A percentile compares a stretch with the other conserved stretches of the same genome.
phyloP scores from a whole-genome alignment of 2,329 filamentous ascomycete species.

The Pseudomassariella vexata region DNA sequence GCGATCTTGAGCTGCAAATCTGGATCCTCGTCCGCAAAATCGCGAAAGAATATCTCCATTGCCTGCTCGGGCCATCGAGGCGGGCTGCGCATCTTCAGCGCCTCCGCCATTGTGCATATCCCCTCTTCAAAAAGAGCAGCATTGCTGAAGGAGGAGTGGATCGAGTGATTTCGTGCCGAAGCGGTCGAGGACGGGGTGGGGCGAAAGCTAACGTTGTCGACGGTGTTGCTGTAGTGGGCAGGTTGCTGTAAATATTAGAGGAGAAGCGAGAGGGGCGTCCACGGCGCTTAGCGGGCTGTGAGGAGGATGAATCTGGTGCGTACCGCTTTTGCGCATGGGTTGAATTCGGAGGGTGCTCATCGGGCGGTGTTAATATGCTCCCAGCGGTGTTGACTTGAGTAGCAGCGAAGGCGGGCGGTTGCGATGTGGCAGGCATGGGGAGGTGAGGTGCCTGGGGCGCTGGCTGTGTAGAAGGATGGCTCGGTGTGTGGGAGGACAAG shows the following conservation, averaged over 20 bases:
- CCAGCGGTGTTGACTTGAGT: no score
- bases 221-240: constrained; percentile 7
- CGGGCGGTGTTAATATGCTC: constrained; percentile 50
- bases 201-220: constrained; percentile 6
- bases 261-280: constrained; percentile 28
- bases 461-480: constrained; percentile 9
- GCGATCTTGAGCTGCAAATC: constrained; percentile 56
- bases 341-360: constrained; percentile 38
- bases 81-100: constrained; percentile 29
- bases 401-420: constrained; percentile 31
- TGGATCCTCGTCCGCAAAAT: constrained; percentile 51
- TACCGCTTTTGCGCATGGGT: constrained; percentile 33
- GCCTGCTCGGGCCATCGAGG: constrained; percentile 52
- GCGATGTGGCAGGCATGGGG: constrained; percentile 29
- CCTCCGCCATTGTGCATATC: constrained; percentile 32
- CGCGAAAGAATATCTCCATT: constrained; percentile 52
- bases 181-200: constrained; percentile 6
- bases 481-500: constrained; percentile 6
- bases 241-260: constrained; percentile 25
- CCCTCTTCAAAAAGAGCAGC: constrained; percentile 28
- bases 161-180: constrained; percentile 11
- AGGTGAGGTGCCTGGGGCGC: constrained; percentile 17
- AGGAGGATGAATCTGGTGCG: constrained; percentile 14
- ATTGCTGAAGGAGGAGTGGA: constrained; percentile 15
- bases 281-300: constrained; percentile 21